These are phyloP conservation scores for Cyberlindnera euphorbiiphila DNA, from an alignment of 805 yeast species.

Conservation along the genomic window DNA sequence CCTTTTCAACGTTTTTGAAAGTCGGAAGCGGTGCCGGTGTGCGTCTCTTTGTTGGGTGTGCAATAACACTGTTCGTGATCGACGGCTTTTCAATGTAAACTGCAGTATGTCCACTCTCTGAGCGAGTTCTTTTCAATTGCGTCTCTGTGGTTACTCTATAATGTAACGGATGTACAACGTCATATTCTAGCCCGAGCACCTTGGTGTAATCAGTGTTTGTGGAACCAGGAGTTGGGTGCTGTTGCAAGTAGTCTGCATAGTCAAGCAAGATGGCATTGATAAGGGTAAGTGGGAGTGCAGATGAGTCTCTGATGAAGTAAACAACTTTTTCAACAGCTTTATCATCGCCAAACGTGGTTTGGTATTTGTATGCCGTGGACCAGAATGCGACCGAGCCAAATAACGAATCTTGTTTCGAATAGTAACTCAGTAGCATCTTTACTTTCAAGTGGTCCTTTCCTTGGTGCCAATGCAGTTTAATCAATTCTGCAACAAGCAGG, in stretches of 20 bases:
- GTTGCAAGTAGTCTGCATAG: constrained; percentile 36
- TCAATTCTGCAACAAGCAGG: constrained; percentile 34
- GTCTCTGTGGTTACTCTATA: constrained; percentile 16
- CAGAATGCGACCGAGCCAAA: constrained; percentile 48
- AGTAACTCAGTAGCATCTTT: constrained; percentile 29
- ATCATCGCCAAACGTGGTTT: constrained; percentile 41
- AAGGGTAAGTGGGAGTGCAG: constrained; percentile 44
- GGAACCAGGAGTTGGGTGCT: constrained; percentile 17
- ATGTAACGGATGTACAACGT: constrained; percentile 30
- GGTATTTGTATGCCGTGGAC: constrained; percentile 53
- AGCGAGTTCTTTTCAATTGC: constrained; percentile 19
- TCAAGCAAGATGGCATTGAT: constrained; percentile 41
- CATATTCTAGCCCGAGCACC: constrained; percentile 27
- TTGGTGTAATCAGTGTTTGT: constrained; percentile 12
- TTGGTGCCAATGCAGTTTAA: constrained; percentile 30
- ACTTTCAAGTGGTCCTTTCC: constrained; percentile 31
- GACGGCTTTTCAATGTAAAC: constrained; percentile 38
- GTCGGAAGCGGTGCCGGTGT: constrained; percentile 44
- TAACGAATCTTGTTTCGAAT: constrained; percentile 28
- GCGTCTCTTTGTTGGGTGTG: constrained; percentile 14
- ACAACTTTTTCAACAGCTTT: constrained; percentile 43
- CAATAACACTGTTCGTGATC: constrained; percentile 35
- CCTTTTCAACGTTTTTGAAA: constrained; percentile 64
- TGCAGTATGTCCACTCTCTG: constrained; percentile 36
- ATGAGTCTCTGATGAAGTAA: constrained; percentile 39